phyloP scores from a whole-genome alignment of 2,329 filamentous ascomycete genomes.

The Furcasterigmium furcatum region DNA sequence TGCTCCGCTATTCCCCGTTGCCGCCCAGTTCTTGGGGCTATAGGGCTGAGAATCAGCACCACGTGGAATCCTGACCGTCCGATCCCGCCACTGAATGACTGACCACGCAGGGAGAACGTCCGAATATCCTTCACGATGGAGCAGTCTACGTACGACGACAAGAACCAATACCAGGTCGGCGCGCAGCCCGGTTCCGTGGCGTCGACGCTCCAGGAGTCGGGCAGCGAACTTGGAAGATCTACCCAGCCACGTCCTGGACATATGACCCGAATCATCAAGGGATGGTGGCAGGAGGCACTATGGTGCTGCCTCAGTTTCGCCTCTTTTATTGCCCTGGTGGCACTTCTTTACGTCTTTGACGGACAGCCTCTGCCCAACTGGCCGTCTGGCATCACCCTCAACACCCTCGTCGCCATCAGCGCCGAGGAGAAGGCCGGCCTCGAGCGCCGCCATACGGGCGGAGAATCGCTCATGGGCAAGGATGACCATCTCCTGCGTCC shows the following conservation, averaged over 20 bases:
- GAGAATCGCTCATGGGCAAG: background rate
- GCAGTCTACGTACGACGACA: background rate
- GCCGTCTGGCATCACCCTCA: background rate
- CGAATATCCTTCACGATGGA: background rate
- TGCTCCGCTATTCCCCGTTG: no score
- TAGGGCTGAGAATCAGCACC: no score
- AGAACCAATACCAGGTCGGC: background rate
- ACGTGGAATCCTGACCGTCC: no score
- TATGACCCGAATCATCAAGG: background rate
- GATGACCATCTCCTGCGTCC: background rate
- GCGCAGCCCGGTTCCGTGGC: background rate
- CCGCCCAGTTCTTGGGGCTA: no score
- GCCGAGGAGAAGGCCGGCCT: background rate
- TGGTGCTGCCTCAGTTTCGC: background rate
- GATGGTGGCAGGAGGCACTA: background rate
- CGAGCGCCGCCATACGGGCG: background rate
- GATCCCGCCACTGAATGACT: no score
- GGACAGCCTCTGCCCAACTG: background rate
- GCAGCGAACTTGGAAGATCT: background rate
- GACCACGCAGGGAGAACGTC: no score
- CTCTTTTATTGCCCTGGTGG: background rate
- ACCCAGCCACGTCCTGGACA: background rate
- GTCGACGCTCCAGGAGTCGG: background rate
- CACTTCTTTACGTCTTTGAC: background rate
- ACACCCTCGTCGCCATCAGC: background rate